phyloP scores from a whole-genome alignment of 495 filamentous ascomycete genomes.

The Annulohypoxylon nitens region DNA sequence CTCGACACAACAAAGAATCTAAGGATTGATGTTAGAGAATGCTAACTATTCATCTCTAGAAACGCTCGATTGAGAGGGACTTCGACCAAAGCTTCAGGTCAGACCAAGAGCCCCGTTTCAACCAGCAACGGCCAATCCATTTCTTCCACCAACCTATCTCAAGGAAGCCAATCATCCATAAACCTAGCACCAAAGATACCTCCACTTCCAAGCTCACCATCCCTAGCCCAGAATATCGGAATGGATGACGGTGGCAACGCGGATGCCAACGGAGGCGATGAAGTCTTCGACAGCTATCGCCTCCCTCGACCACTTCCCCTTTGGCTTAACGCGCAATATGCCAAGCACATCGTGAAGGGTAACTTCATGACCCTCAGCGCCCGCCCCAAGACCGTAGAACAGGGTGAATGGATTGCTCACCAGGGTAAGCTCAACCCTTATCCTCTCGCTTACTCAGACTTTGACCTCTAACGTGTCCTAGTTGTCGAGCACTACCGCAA shows the following conservation, averaged over 20 bases:
- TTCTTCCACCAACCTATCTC: conserved; percentile 60
- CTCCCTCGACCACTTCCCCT: conserved; percentile 63
- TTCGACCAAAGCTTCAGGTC: conserved; percentile 56
- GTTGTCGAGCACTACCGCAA: conserved; percentile 93
- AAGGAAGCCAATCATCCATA: conserved; percentile 62
- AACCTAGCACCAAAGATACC: conserved; percentile 65
- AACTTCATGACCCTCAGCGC: conserved; percentile 96
- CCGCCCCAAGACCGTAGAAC: conserved; percentile 87
- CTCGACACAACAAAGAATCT: conserved; percentile 30
- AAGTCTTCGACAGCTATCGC: conserved; percentile 62
- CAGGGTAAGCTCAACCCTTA: conserved; percentile 72
- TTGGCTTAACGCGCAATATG: conserved; percentile 83
- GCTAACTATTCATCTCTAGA: conserved; percentile 47
- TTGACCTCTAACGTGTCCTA: conserved; percentile 54
- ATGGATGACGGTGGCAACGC: conserved; percentile 61
- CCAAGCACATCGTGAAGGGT: conserved; percentile 89
- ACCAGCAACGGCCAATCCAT: conserved; percentile 53
- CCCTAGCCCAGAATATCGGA: conserved; percentile 64
- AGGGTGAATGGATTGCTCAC: conserved; percentile 94
- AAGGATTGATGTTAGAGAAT: background rate
- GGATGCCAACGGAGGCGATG: conserved; percentile 65
- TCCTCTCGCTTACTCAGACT: background rate
- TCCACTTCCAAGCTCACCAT: conserved; percentile 71
- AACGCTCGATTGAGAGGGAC: conserved; percentile 64
- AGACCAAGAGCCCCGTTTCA: conserved; percentile 58